These are phyloP conservation scores for Cenococcum geophilum DNA, from an alignment of 495 filamentous ascomycete genomes.

Conservation along the genomic window DNA sequence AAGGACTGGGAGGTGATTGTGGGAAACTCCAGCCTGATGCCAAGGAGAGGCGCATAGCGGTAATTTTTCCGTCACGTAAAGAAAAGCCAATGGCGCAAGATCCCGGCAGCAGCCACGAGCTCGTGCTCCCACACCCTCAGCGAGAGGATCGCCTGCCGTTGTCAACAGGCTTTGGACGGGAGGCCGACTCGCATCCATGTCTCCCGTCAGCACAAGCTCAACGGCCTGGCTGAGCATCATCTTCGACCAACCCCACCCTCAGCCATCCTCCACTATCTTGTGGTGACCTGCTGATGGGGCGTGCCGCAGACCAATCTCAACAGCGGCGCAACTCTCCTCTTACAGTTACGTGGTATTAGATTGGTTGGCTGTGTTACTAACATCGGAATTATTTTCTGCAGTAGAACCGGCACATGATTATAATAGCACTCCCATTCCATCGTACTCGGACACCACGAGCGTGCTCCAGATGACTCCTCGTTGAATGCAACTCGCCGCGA, in stretches of 20 bases:
- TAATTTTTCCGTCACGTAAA: too few relatives aligned
- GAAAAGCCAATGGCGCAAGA: background rate
- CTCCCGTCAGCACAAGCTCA: conserved; percentile 17
- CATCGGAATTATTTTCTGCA: conserved; percentile 10
- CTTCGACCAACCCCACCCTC: conserved; percentile 1
- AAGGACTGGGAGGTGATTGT: background rate
- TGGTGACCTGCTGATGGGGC: background rate
- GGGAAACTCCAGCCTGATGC: too few relatives aligned
- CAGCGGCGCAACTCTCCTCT: background rate
- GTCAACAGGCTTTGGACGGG: conserved; percentile 10
- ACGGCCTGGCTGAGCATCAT: conserved; percentile 9
- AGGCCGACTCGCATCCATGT: conserved; percentile 18
- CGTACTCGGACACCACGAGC: conserved; percentile 4
- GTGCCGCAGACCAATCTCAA: background rate
- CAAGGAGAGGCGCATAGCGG: too few relatives aligned
- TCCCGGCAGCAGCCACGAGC: conserved; percentile 7
- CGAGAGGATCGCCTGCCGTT: conserved; percentile 22
- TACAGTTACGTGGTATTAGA: background rate
- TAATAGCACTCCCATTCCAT: background rate
- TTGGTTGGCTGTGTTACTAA: conserved; percentile 8
- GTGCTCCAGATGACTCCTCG: conserved; percentile 20
- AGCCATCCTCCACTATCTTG: background rate
- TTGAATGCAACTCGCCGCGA: conserved; percentile 24
- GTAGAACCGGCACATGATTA: conserved; percentile 24
- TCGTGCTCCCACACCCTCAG: conserved; percentile 20